Evolutionary conservation across 225 moss, liverwort and hornwort genomes (phyloP).

Genomic region (Climacium dendroides): DNA sequence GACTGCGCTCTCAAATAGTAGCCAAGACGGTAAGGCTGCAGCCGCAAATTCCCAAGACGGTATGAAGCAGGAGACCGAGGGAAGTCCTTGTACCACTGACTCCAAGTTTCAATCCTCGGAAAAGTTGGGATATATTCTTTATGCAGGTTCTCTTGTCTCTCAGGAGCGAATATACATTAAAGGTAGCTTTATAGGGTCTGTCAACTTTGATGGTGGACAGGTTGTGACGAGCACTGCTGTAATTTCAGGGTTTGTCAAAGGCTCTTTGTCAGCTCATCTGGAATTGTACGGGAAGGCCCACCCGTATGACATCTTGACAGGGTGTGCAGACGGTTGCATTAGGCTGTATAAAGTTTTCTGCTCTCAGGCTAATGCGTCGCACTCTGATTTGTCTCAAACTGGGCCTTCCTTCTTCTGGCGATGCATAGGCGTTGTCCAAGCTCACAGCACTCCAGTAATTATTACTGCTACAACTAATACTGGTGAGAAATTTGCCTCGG

Average conservation of each 20-base stretch:
- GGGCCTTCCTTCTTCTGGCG: conserved; percentile 31
- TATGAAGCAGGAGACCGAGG: not conserved
- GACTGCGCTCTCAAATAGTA: not conserved
- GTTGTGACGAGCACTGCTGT: conserved; percentile 32
- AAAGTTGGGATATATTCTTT: conserved; percentile 19
- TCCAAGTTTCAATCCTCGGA: conserved; percentile 1
- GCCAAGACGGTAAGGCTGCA: not conserved
- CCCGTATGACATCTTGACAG: conserved; percentile 62
- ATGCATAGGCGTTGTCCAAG: conserved; percentile 56
- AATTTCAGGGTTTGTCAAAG: conserved; percentile 18
- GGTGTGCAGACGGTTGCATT: conserved; percentile 69
- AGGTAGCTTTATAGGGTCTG: conserved; percentile 14
- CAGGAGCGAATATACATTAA: conserved; percentile 30
- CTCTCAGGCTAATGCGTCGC: not conserved
- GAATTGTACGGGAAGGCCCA: conserved; percentile 26
- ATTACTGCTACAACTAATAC: conserved; percentile 38
- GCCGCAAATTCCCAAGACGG: not conserved
- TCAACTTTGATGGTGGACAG: conserved; percentile 19
- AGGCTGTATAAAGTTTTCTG: conserved; percentile 53
- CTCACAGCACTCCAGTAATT: conserved; percentile 46
- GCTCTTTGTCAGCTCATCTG: conserved; percentile 6
- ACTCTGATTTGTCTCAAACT: not conserved
- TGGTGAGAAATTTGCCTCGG: conserved; percentile 62
- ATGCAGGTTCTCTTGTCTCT: conserved; percentile 27
- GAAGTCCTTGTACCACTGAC: not conserved